Base-by-base conservation (phyloP, 768 basidiomycete species). In the Boletus vermiculosoides region DNA sequence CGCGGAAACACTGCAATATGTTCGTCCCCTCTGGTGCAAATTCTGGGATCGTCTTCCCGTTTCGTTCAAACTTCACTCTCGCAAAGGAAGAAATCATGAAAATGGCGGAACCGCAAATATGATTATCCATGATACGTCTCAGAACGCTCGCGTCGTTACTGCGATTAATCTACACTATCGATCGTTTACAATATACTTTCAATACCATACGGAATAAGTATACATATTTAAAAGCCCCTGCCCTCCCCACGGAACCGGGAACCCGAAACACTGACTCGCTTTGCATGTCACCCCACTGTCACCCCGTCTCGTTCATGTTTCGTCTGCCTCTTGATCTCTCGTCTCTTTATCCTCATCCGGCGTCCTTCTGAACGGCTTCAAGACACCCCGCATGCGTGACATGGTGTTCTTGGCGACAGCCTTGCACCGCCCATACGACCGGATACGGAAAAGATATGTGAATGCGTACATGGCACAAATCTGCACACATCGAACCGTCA, bases 401-500 rank as follows among this genome's bases (percentile, higher is more conserved):
- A 37, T 0, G 22, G 8, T 11, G 0, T 13, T 45, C 34, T 47
- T 8, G 10, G 60, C n/a, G 1, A 52, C 25, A 0, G 15, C 15
- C 51, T 55, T 68, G 44, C 30, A 45, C 30, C 12, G 54, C 11
- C 64, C 63, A 39, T 63, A 67, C 8, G 63, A 58, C 36, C 74
- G 71, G 31, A 85, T 77, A 39, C 84, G 78, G 69, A 83, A 83
- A 34, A 84, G 46, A 55, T 85, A 87, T 1, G 85, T 86, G 54
- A 85, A 73, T 1, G 74, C 49, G 63, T 77, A 87, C 5, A 80
- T 71, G 7, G 68, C 69, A 40, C 71, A 72, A 8, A 79, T 67
- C 85, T 86, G 55, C 13, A 3, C 37, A 11, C 18, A 28, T 18
- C 4, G 10, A 11, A 3, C 8, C 25, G 18, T 61, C 63, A 65